Base-by-base conservation (phyloP, 1,284 basidiomycete genomes). In the Athelia sp. region DNA sequence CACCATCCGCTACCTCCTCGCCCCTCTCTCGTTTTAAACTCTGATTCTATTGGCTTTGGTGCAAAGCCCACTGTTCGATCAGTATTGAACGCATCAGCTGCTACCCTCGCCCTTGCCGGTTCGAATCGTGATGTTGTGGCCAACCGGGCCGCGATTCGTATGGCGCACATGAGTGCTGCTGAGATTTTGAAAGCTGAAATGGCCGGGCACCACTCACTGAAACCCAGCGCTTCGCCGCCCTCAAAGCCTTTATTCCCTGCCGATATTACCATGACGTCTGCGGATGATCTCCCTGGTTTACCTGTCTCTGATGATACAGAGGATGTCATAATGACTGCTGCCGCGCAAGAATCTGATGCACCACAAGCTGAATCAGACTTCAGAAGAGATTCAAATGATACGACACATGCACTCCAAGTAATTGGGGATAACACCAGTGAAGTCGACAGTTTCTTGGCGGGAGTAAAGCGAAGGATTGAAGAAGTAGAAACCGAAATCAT, bases 91-190 rank as follows among this genome's bases (percentile, higher is more conserved):
- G 66, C 71, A 4, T 74, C 83, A 47, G 71, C 73, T 47, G 86
- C 84, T 48, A 73, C 76, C 45, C 84, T 77, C 58, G 86, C 87
- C 29, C 73, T 83, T 43, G 87, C 79, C 43, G 87, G 87, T 21
- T 89, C 87, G 24, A 93, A 95, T 68, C 79, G 80, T 56, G 91
- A 94, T 64, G 81, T 95, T 50, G 90, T 94, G 38, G 84, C 86
- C 48, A 96, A 96, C 64, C 82, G 92, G 50, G 79, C 81, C 56
- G 90, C 90, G 19, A 93, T 96, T 56, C 83, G 95, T 51, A 87
- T 97, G 81, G 96, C 95, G 15, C 98, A 99, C 64, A 83, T 98
- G 79, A 92, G 84, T 69, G 96, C 96, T 42, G 95, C 94, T 50
- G 91, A 98, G 63, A 82, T 87, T 63, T 76, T 99, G 58, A 95